These are phyloP conservation scores for Fusarium sp. DNA, from an alignment of 2,329 filamentous ascomycete species.

Conservation along the genomic window DNA sequence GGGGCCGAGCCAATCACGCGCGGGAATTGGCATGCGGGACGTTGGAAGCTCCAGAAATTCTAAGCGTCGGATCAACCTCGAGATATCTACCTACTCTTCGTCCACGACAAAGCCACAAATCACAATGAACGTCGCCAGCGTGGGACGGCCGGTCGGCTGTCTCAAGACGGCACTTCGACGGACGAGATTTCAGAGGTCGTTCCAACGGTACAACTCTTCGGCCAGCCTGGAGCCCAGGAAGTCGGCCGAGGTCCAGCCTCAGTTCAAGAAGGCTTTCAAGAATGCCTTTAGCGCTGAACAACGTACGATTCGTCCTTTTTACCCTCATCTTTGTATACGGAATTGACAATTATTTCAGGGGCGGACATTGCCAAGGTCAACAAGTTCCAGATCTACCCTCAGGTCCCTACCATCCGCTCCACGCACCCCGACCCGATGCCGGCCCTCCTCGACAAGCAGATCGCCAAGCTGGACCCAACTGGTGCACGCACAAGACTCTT, in stretches of 20 bases:
- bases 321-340: background rate
- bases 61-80: slow-evolving; percentile 35
- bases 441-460: slow-evolving; percentile 71
- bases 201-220: slow-evolving; percentile 59
- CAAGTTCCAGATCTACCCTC: slow-evolving; percentile 62
- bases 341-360: slow-evolving; percentile 41
- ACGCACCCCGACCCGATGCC: slow-evolving; percentile 72
- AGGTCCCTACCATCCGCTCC: slow-evolving; percentile 62
- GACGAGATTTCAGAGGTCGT: slow-evolving; percentile 58
- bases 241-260: slow-evolving; percentile 20
- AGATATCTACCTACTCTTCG: slow-evolving; percentile 21
- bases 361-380: slow-evolving; percentile 48
- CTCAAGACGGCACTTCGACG: slow-evolving; percentile 71
- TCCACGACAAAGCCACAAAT: slow-evolving; percentile 33
- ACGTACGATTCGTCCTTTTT: slow-evolving; percentile 43
- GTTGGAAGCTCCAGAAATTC: slow-evolving; percentile 43
- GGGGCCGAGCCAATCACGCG: slow-evolving; percentile 51
- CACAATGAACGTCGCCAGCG: slow-evolving; percentile 67
- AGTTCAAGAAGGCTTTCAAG: slow-evolving; percentile 19
- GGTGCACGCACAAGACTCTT: slow-evolving; percentile 85
- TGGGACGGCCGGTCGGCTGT: slow-evolving; percentile 73
- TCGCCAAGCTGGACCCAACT: slow-evolving; percentile 80
- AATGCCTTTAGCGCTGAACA: slow-evolving; percentile 47
- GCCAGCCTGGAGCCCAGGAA: slow-evolving; percentile 39
- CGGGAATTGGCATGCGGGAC: slow-evolving; percentile 31